Conservation (phyloP, 306 rosid genomes). For the Fragaria iinumae region DNA sequence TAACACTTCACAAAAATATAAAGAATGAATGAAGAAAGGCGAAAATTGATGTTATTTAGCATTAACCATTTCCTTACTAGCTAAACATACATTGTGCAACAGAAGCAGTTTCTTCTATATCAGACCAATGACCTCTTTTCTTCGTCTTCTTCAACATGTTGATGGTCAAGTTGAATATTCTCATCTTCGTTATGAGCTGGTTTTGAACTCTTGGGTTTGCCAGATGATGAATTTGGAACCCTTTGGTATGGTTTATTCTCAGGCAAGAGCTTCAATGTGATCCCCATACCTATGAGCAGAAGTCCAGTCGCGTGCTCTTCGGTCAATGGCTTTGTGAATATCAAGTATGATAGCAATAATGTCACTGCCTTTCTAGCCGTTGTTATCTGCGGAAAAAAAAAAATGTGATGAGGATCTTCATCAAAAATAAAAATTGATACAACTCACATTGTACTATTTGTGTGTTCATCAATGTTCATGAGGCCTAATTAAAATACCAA, state of each 20-base stretch:
- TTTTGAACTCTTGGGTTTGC: slow-evolving; percentile 23
- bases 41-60: not conserved
- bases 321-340: slow-evolving; percentile 92
- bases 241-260: slow-evolving; percentile 41
- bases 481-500: not conserved
- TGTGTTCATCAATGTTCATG: not conserved
- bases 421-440: not conserved
- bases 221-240: slow-evolving; percentile 29
- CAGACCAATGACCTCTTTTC: slow-evolving; percentile 64
- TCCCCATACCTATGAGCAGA: slow-evolving; percentile 84
- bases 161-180: slow-evolving; percentile 14
- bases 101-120: not conserved
- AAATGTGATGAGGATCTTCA: slow-evolving; percentile 12
- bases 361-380: slow-evolving; percentile 96
- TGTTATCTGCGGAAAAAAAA: slow-evolving; percentile 55
- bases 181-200: slow-evolving; percentile 31
- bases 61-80: not conserved
- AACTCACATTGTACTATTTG: not conserved
- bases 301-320: slow-evolving; percentile 91
- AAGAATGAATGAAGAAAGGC: not conserved
- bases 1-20: slow-evolving; percentile 8
- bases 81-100: not conserved
- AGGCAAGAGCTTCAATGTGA: slow-evolving; percentile 81
- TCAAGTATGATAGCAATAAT: slow-evolving; percentile 74
- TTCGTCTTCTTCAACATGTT: slow-evolving; percentile 39